Percentiles rank a stretch among this genome's conserved stretches.
phyloP scores from a whole-genome alignment of 2,329 filamentous ascomycete genomes.

The Phoma sp. region DNA sequence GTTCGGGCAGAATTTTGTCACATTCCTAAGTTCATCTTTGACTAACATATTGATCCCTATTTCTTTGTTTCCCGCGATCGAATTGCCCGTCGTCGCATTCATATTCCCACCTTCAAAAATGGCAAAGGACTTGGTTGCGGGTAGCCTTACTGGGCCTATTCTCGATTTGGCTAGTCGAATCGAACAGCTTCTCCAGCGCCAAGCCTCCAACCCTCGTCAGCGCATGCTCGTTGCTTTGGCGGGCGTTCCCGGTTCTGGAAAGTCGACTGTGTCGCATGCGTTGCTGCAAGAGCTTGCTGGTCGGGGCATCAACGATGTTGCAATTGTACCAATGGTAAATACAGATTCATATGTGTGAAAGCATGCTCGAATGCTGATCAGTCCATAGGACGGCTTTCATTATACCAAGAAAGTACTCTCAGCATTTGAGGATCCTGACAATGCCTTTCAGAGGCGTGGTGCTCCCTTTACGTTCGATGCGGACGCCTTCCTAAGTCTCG shows the following conservation, averaged over 20 bases:
- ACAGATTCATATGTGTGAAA: neutral
- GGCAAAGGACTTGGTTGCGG: conserved; percentile 16
- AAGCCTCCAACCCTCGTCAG: conserved; percentile 27
- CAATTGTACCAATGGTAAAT: conserved; percentile 36
- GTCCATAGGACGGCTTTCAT: conserved; percentile 35
- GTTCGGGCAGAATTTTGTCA: neutral
- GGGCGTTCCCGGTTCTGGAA: conserved; percentile 38
- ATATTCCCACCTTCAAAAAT: conserved; percentile 11
- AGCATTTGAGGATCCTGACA: conserved; percentile 24
- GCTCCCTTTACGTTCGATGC: conserved; percentile 40
- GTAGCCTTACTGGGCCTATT: conserved; percentile 19
- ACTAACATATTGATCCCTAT: neutral
- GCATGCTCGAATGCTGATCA: neutral
- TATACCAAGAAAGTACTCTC: conserved; percentile 30
- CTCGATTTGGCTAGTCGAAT: conserved; percentile 31
- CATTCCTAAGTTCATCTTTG: neutral
- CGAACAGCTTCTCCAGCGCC: conserved; percentile 27
- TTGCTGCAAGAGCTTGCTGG: conserved; percentile 29
- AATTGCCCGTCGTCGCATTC: neutral
- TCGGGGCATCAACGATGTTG: conserved; percentile 27
- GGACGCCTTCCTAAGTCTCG: conserved; percentile 26
- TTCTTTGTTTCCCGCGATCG: neutral
- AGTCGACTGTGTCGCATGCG: conserved; percentile 35
- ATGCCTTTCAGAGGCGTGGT: conserved; percentile 34
- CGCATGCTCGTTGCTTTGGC: conserved; percentile 37